phyloP scores from a whole-genome alignment of 2,329 filamentous ascomycete genomes.

The Aspergillus sp. region DNA sequence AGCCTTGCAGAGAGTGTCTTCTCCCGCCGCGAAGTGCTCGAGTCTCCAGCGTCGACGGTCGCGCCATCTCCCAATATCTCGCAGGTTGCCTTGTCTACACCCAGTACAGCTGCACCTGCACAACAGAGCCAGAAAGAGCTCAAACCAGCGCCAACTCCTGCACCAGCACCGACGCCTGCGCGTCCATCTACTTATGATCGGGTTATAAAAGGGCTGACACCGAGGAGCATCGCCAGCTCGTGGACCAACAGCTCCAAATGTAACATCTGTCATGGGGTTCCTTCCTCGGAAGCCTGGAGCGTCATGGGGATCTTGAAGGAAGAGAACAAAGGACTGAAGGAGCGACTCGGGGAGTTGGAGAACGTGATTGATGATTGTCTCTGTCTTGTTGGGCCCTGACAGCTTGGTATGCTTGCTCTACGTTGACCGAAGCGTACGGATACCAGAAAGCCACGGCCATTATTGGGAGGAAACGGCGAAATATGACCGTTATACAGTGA shows the following conservation, averaged over 20 bases:
- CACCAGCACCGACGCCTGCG: slow-evolving; percentile 13
- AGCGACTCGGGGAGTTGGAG: slow-evolving; percentile 56
- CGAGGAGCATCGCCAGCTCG: slow-evolving; percentile 35
- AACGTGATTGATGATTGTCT: slow-evolving; percentile 58
- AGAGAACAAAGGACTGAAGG: slow-evolving; percentile 57
- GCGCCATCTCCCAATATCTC: slow-evolving; percentile 42
- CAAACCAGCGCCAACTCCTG: slow-evolving; percentile 14
- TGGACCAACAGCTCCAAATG: slow-evolving; percentile 39
- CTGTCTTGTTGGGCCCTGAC: slow-evolving; percentile 49
- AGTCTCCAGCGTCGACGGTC: slow-evolving; percentile 38
- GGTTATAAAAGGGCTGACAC: slow-evolving; percentile 44
- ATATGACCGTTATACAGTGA: slow-evolving; percentile 6
- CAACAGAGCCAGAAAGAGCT: slow-evolving; percentile 36
- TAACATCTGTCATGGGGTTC: slow-evolving; percentile 43
- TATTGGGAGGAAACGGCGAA: neutral
- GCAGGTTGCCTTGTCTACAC: slow-evolving; percentile 33
- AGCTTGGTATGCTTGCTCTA: neutral
- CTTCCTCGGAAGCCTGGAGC: slow-evolving; percentile 54
- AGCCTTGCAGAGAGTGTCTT: slow-evolving; percentile 53
- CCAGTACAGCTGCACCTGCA: slow-evolving; percentile 31
- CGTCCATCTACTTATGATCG: slow-evolving; percentile 45
- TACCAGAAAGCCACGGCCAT: neutral
- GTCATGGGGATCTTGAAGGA: slow-evolving; percentile 54
- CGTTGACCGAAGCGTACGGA: neutral
- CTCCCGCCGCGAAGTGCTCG: slow-evolving; percentile 40